Conservation (phyloP, 139 green algal species). For the Microglena sp. region DNA sequence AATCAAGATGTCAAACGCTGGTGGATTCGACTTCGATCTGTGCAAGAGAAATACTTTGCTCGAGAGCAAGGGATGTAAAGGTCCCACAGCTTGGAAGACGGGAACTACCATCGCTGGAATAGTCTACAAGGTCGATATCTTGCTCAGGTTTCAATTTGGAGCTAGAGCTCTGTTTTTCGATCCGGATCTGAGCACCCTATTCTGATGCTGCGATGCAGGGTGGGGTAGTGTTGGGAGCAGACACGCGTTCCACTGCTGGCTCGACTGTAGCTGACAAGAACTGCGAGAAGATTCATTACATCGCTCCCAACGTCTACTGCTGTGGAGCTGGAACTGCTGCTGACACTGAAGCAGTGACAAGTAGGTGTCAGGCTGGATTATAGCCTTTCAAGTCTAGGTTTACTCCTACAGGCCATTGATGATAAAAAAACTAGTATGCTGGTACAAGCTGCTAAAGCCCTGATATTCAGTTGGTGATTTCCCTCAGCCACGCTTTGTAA, state of each 20-base stretch:
- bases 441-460: not conserved
- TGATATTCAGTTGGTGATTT: not conserved
- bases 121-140: constrained; percentile 82
- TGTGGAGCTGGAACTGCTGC: constrained; percentile 95
- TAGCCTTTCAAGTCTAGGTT: no score
- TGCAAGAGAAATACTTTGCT: constrained; percentile 79
- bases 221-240: constrained; percentile 94
- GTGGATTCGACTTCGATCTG: constrained; percentile 89
- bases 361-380: constrained; percentile 37
- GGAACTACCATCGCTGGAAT: constrained; percentile 94
- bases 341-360: constrained; percentile 93
- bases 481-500: not conserved
- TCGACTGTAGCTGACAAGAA: constrained; percentile 98
- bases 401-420: not conserved
- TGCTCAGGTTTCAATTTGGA: not conserved
- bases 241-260: constrained; percentile 92
- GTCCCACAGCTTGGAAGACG: constrained; percentile 77
- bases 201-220: constrained; percentile 48
- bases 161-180: not conserved
- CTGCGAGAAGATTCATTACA: constrained; percentile 98
- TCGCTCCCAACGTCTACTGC: constrained; percentile 97
- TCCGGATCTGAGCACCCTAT: not conserved
- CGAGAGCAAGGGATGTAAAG: constrained; percentile 51
- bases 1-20: constrained; percentile 24
- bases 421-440: not conserved